These are phyloP conservation scores for Nakaseomyces bracarensis DNA, from an alignment of 1,139 yeast genomes.

Conservation along the genomic window DNA sequence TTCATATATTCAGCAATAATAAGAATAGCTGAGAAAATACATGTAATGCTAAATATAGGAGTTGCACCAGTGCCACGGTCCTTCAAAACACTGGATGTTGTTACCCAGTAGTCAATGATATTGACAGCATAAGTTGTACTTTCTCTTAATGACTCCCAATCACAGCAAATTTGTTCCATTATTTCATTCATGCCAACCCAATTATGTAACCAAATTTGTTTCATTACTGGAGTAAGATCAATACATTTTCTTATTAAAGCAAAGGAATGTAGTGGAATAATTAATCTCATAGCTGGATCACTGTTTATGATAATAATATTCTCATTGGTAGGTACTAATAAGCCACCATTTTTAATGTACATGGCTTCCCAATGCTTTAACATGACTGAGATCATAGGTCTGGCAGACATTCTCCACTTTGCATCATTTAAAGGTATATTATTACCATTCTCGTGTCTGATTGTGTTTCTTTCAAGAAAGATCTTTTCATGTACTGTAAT, in stretches of 20 bases:
- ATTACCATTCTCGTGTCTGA: slow-evolving; percentile 27
- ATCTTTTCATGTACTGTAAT: slow-evolving; percentile 69
- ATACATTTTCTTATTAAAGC: slow-evolving; percentile 57
- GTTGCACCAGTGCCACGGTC: slow-evolving; percentile 58
- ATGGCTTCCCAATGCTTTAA: slow-evolving; percentile 59
- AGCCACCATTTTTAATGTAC: slow-evolving; percentile 55
- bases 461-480: slow-evolving; percentile 40
- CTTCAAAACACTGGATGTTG: slow-evolving; percentile 51
- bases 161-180: slow-evolving; percentile 37
- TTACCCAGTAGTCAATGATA: slow-evolving; percentile 60
- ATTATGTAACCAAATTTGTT: slow-evolving; percentile 52
- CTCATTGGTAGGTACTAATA: slow-evolving; percentile 41
- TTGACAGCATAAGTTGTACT: slow-evolving; percentile 50
- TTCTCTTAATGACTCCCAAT: slow-evolving; percentile 44
- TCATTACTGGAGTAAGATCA: slow-evolving; percentile 50
- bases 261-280: slow-evolving; percentile 54
- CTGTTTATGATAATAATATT: slow-evolving; percentile 40
- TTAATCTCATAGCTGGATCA: slow-evolving; percentile 51
- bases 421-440: slow-evolving; percentile 37
- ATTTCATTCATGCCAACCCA: slow-evolving; percentile 59
- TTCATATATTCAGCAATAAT: slow-evolving; percentile 54
- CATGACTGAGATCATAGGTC: slow-evolving; percentile 48
- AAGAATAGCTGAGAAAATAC: slow-evolving; percentile 53
- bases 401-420: slow-evolving; percentile 54
- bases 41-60: slow-evolving; percentile 65